Conservation (phyloP, 768 basidiomycete genomes). For the Russula virescens region DNA sequence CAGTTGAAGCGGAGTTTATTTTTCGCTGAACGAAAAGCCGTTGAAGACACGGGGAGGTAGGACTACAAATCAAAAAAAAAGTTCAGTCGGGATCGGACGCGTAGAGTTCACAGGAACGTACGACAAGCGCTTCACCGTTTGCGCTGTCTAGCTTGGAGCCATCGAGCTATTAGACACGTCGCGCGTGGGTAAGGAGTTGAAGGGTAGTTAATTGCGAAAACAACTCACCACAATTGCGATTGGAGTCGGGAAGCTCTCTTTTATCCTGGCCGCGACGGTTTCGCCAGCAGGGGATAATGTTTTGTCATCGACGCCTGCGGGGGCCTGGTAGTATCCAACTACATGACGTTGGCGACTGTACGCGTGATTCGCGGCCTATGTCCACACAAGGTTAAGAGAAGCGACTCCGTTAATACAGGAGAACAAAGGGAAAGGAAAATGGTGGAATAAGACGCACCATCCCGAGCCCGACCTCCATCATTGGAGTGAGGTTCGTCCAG, state of each 20-base stretch:
- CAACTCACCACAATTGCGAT: constrained; percentile 64
- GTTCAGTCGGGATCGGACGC: background rate
- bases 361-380: constrained; percentile 56
- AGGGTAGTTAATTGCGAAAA: too few relatives aligned
- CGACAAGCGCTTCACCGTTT: constrained; percentile 11
- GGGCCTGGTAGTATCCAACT: constrained; percentile 75
- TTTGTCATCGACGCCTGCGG: constrained; percentile 54
- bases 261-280: constrained; percentile 51
- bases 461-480: constrained; percentile 83
- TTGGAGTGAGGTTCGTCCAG: constrained; percentile 78
- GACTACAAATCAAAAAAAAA: background rate
- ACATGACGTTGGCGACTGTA: constrained; percentile 45
- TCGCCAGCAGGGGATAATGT: constrained; percentile 62
- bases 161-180: constrained; percentile 44
- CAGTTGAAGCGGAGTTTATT: background rate
- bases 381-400: background rate
- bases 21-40: background rate
- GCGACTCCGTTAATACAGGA: background rate
- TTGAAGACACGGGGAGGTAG: background rate
- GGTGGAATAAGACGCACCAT: constrained; percentile 41
- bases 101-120: background rate
- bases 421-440: background rate
- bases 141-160: constrained; percentile 12
- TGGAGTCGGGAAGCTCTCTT: constrained; percentile 48
- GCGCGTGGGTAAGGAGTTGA: constrained; percentile 38